A percentile compares a stretch with the other conserved stretches of the same genome.
Evolutionary conservation across 345 rosid species (phyloP).

Genomic region (Salix purpurea): DNA sequence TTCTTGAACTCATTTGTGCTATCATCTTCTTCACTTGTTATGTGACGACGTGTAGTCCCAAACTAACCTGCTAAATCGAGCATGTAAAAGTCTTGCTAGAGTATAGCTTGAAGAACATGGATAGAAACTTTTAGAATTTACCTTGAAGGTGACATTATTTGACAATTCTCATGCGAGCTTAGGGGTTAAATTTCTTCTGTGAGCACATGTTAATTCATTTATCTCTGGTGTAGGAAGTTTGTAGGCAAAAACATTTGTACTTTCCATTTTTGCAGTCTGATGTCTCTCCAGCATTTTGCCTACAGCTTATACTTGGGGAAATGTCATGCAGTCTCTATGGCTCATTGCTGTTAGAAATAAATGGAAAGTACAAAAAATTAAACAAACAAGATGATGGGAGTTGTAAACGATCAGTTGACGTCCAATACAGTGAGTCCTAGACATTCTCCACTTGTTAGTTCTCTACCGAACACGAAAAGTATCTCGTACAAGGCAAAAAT

Average conservation of each 20-base stretch:
- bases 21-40: neutral
- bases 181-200: neutral
- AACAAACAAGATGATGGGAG: neutral
- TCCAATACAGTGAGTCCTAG: neutral
- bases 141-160: neutral
- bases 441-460: neutral
- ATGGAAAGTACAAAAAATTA: neutral
- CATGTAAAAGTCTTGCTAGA: neutral
- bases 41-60: neutral
- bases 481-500: neutral
- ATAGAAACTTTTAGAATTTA: neutral
- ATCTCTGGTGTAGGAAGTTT: neutral
- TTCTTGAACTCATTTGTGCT: slow-evolving; percentile 9
- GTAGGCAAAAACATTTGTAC: neutral
- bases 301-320: neutral
- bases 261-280: neutral
- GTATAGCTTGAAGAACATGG: neutral
- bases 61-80: neutral
- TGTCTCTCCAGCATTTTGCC: neutral
- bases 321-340: neutral
- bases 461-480: neutral
- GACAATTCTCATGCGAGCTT: neutral
- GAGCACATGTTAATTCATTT: neutral
- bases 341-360: neutral
- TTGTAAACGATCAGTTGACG: neutral